Evolutionary conservation across 495 filamentous ascomycete species (phyloP).

Genomic region (Tetracladium marchalianum): DNA sequence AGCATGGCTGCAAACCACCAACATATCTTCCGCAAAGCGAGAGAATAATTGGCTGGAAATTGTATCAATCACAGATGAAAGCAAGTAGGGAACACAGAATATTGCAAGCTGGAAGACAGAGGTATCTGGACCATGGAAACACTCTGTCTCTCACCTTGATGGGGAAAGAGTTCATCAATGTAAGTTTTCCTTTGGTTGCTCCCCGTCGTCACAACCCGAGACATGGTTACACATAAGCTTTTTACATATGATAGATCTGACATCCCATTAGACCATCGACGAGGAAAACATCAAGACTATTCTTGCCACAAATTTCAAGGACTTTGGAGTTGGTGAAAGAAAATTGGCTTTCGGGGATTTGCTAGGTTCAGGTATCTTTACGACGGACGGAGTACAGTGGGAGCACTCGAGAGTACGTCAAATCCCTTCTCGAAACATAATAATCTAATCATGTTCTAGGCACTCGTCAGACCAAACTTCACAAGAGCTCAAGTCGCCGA

Average conservation of each 20-base stretch:
- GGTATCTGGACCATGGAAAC: constrained; percentile 5
- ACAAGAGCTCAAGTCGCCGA: constrained; percentile 40
- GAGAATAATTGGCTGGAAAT: constrained; percentile 10
- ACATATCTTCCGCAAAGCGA: constrained; percentile 10
- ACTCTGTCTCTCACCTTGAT: constrained; percentile 11
- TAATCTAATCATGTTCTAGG: constrained; percentile 1
- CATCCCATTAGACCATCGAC: constrained; percentile 43
- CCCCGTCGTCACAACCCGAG: not conserved
- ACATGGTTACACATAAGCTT: not conserved
- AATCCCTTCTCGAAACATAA: not conserved
- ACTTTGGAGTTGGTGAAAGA: constrained; percentile 36
- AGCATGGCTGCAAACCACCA: constrained; percentile 13
- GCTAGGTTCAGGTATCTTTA: constrained; percentile 58
- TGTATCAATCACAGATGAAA: constrained; percentile 4
- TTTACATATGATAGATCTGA: constrained; percentile 14
- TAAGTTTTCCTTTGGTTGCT: not conserved
- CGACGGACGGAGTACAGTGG: constrained; percentile 56
- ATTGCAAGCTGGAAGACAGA: not conserved
- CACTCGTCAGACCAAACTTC: constrained; percentile 38
- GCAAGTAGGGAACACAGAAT: constrained; percentile 8
- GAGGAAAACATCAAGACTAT: constrained; percentile 67
- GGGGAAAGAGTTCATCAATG: constrained; percentile 6
- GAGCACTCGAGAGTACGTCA: constrained; percentile 28
- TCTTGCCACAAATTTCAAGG: constrained; percentile 55
- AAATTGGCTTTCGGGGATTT: constrained; percentile 36